Evolutionary conservation across 2,329 filamentous ascomycete species (phyloP).

Genomic region (Fusarium sp.): DNA sequence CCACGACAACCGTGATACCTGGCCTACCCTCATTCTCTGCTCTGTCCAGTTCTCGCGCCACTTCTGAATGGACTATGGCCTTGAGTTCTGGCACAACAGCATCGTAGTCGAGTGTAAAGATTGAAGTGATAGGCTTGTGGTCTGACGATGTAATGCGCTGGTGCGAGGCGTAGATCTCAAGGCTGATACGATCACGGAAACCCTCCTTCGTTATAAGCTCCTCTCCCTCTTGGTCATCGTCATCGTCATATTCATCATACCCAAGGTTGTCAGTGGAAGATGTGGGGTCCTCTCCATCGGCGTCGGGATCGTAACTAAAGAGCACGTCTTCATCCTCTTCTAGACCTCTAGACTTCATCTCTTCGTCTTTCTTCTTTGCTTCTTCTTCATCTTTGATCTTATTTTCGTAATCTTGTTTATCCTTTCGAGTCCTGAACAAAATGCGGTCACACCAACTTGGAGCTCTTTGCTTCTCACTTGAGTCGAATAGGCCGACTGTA

Average conservation of each 20-base stretch:
- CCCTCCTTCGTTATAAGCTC: slow-evolving; percentile 69
- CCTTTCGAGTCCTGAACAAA: slow-evolving; percentile 80
- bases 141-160: slow-evolving; percentile 93
- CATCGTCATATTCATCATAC: slow-evolving; percentile 69
- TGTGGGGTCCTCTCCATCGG: slow-evolving; percentile 66
- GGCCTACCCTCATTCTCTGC: slow-evolving; percentile 92
- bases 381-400: slow-evolving; percentile 73
- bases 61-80: slow-evolving; percentile 84
- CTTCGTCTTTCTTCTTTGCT: slow-evolving; percentile 78
- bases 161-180: slow-evolving; percentile 83
- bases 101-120: slow-evolving; percentile 88
- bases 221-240: slow-evolving; percentile 58
- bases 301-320: slow-evolving; percentile 90
- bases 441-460: slow-evolving; percentile 99
- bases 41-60: slow-evolving; percentile 87
- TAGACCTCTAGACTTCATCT: slow-evolving; percentile 84
- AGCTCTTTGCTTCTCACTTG: slow-evolving; percentile 90
- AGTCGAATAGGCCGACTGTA: slow-evolving; percentile 92
- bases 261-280: slow-evolving; percentile 58
- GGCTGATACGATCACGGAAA: slow-evolving; percentile 63
- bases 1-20: slow-evolving; percentile 83
- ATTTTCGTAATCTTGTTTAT: slow-evolving; percentile 74
- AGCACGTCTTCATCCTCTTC: slow-evolving; percentile 86
- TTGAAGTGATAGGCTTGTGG: slow-evolving; percentile 88
- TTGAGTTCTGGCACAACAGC: slow-evolving; percentile 88